Evolutionary conservation across 495 filamentous ascomycete species (phyloP).

Genomic region (Lichenothelia convexa): DNA sequence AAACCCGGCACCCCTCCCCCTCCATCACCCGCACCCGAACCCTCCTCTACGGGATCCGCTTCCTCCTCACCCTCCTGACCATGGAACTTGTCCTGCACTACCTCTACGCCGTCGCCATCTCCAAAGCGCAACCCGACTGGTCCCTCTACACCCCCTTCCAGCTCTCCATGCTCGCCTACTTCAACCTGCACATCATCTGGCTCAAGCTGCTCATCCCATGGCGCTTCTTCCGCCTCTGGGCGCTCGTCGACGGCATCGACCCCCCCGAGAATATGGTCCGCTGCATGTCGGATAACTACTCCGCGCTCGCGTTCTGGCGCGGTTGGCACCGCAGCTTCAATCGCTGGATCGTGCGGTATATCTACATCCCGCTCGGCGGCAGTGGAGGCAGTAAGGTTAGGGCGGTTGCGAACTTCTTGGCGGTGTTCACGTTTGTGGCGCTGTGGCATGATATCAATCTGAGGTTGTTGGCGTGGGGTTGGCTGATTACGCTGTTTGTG

Average conservation of each 20-base stretch:
- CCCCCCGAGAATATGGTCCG: slow-evolving; percentile 97
- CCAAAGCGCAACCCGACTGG: slow-evolving; percentile 64
- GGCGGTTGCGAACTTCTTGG: slow-evolving; percentile 49
- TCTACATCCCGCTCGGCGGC: slow-evolving; percentile 85
- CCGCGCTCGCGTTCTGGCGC: slow-evolving; percentile 83
- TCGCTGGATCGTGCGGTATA: slow-evolving; percentile 82
- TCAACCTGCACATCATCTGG: slow-evolving; percentile 97
- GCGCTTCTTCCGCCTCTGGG: slow-evolving; percentile 95
- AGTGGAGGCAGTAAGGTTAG: slow-evolving; percentile 28
- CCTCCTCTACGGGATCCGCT: slow-evolving; percentile 66
- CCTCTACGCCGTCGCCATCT: slow-evolving; percentile 86
- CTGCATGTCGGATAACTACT: slow-evolving; percentile 92
- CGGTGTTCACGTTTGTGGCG: slow-evolving; percentile 95
- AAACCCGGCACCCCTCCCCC: slow-evolving; percentile 51
- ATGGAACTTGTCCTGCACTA: slow-evolving; percentile 94
- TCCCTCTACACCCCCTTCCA: slow-evolving; percentile 70
- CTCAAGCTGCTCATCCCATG: slow-evolving; percentile 91
- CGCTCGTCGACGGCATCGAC: slow-evolving; percentile 74
- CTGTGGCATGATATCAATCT: slow-evolving; percentile 96
- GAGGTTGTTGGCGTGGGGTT: slow-evolving; percentile 87
- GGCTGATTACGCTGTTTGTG: slow-evolving; percentile 87
- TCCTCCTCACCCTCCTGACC: slow-evolving; percentile 56
- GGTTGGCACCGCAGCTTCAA: slow-evolving; percentile 90
- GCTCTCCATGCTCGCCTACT: slow-evolving; percentile 78
- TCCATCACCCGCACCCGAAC: slow-evolving; percentile 50